phyloP scores from a whole-genome alignment of 2,329 filamentous ascomycete genomes.

The Zarea fungicola region DNA sequence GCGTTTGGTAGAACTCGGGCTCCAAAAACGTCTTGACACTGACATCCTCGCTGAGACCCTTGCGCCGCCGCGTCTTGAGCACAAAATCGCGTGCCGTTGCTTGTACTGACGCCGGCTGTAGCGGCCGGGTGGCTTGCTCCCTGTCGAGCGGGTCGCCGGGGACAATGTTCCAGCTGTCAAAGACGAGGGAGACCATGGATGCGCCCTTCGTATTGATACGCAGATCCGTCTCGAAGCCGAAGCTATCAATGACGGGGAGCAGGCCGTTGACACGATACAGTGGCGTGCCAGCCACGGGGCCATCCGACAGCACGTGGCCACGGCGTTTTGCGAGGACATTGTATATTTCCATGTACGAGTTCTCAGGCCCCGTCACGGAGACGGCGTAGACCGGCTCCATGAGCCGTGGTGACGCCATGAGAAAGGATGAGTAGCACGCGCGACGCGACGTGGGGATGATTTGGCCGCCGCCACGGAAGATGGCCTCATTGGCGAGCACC shows the following conservation, averaged over 20 bases:
- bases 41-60: conserved; percentile 92
- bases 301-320: conserved; percentile 91
- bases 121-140: conserved; percentile 71
- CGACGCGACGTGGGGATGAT: conserved; percentile 93
- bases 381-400: conserved; percentile 97
- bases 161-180: conserved; percentile 94
- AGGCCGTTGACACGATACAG: conserved; percentile 88
- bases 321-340: conserved; percentile 83
- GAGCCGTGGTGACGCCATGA: conserved; percentile 91
- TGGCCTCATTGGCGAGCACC: conserved; percentile 78
- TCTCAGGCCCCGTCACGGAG: conserved; percentile 86
- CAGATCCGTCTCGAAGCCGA: conserved; percentile 96
- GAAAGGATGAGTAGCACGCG: conserved; percentile 91
- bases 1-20: conserved; percentile 81
- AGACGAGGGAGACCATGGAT: conserved; percentile 84
- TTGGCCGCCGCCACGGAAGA: conserved; percentile 91
- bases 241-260: conserved; percentile 93
- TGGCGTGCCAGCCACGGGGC: conserved; percentile 88
- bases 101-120: conserved; percentile 84
- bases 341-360: conserved; percentile 83
- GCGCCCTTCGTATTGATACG: conserved; percentile 93
- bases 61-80: conserved; percentile 87
- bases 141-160: conserved; percentile 92
- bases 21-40: conserved; percentile 95
- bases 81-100: conserved; percentile 94